These are phyloP conservation scores for Ustilago trichophora DNA, from an alignment of 1,284 basidiomycete species.

Conservation along the genomic window DNA sequence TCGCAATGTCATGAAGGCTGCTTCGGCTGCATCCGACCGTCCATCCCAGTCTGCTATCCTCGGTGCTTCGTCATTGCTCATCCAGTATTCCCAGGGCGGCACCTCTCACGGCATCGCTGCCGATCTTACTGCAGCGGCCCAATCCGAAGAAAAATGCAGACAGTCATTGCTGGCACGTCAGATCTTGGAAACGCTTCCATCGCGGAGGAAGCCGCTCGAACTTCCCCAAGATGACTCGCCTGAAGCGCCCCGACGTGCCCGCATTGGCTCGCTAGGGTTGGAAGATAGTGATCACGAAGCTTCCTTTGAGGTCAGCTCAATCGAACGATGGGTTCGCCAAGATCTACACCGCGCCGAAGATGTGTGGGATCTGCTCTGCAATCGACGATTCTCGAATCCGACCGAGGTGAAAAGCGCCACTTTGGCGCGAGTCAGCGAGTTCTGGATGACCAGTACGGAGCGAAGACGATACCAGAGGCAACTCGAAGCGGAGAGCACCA, in stretches of 20 bases:
- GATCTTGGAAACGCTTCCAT: constrained; percentile 26
- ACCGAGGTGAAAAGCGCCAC: not conserved
- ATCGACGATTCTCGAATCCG: constrained; percentile 5
- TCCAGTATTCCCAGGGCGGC: constrained; percentile 5
- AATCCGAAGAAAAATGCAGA: not conserved
- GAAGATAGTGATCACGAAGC: constrained; percentile 11
- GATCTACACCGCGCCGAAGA: constrained; percentile 19
- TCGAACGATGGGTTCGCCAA: constrained; percentile 26
- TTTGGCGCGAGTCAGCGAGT: constrained; percentile 14
- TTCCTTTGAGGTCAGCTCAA: constrained; percentile 19
- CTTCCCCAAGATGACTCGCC: not conserved
- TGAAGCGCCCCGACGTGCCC: constrained; percentile 1
- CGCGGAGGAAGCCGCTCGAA: constrained; percentile 14
- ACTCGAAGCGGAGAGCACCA: constrained; percentile 1
- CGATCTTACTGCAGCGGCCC: not conserved
- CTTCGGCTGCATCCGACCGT: constrained; percentile 11
- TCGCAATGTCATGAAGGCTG: constrained; percentile 10
- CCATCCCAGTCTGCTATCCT: constrained; percentile 26
- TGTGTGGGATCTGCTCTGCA: constrained; percentile 39
- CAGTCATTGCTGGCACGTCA: constrained; percentile 8
- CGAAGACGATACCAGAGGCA: constrained; percentile 31
- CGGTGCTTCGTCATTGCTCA: constrained; percentile 25
- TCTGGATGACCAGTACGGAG: constrained; percentile 38
- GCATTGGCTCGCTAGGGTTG: constrained; percentile 1
- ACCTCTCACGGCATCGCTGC: not conserved